Evolutionary conservation across 306 rosid genomes (phyloP), one percentile per base, ranked within the genome.

Genomic region (Quercus rubra): DNA sequence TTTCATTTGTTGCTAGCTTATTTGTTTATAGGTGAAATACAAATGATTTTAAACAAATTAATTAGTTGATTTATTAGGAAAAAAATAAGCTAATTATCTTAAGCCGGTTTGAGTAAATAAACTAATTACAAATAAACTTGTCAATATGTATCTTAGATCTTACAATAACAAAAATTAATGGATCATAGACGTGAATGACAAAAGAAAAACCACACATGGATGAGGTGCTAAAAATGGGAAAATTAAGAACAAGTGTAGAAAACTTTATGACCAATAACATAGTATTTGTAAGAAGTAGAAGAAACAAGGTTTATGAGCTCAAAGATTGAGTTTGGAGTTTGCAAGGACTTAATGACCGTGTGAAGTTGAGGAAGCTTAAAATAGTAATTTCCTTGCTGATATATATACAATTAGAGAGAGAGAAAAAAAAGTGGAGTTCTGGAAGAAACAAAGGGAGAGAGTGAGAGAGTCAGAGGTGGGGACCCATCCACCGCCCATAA

Each of bases 401-500:
- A 68, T 19, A 67, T 19, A 68, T n/a, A 25, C 28, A 68, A 49
- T 49, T 12, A 68, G 72, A 68, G 18, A 19, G 72, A 19, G 52
- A 61, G 72, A 19, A 27, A 61, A 27, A 33, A 68, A 68, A 4
- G 52, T 68, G 72, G 25, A 67, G 72, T 35, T 28, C 51, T 67
- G 72, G 6, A 18, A 67, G 72, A 67, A 35, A 67, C 51, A 33
- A 67, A 33, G 9, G 49, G 71, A 21, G 61, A 31, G 68, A 51
- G 78, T 38, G 78, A 43, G 52, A 49, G 74, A 80, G 64, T 67
- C 74, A 70, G 68, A 25, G 73, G 82, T 74, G 80, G 90, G 95
- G 97, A 75, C 94, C 96, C 90, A 85, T 84, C 87, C 96, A 89
- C 92, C 91, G 91, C 94, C 91, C 96, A 87, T 62, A 77, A 77